Base-by-base conservation (phyloP, 2,329 filamentous ascomycete genomes). In the Pseudogymnoascus verrucosus region DNA sequence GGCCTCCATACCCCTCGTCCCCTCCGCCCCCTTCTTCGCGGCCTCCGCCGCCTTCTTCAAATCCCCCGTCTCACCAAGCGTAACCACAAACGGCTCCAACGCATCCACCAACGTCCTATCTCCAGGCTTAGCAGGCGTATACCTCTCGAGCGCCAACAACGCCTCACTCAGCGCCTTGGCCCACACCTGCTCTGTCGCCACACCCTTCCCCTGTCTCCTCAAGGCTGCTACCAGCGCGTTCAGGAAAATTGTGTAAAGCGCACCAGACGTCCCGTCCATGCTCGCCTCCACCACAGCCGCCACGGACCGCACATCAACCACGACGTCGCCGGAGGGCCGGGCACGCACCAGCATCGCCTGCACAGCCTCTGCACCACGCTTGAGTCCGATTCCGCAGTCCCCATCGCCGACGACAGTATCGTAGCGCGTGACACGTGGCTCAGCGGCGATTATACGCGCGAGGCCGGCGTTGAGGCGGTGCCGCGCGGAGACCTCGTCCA, bases 71-170 rank as follows among this genome's bases (percentile, higher is more conserved):
- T 82, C 76, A 5, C 77, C 80, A 2, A 98, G 81, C 2, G 82
- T 84, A 47, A 91, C 84, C 61, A 96, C 87, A 73, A 98, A 99
- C 1, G 95, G 95, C 66, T 90, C 84, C 60, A 99, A 79, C 1
- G 93, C 92, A 76, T 99, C 95, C 36, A 98, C 84, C 37, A 98
- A 78, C 0, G 95, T 99, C 61, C 95, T 84, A 74, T 99, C 95
- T 28, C 95, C 95, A 0, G 89, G 89, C 62, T 88, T 86, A 0
- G 95, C 95, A 0, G 93, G 93, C 1, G 95, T 99, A 76, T 98
- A 98, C 72, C 82, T 89, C 37, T 82, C 84, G 64, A 99, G 79
- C 1, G 88, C 86, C 19, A 86, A 80, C 66, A 89, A 84, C 62
- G 91, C 90, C 69, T 86, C 82, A 67, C 86, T 80, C 12, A 97